Evolutionary conservation across 2,329 filamentous ascomycete species (phyloP).

Genomic region (Paraconiothyrium brasiliense): DNA sequence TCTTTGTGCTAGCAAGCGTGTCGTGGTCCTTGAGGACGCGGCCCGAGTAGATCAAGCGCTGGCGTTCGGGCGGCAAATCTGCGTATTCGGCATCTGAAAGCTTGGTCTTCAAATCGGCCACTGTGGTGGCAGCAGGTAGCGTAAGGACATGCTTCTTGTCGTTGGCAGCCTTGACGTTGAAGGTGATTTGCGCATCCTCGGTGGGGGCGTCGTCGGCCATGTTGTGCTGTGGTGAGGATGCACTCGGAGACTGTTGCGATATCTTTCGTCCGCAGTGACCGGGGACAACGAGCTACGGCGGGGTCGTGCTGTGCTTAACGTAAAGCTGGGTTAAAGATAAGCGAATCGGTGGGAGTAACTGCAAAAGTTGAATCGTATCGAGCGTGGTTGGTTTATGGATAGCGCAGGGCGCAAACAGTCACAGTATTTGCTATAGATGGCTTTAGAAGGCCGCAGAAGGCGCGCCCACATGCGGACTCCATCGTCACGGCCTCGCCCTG

Average conservation of each 20-base stretch:
- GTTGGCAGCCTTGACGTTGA: constrained; percentile 97
- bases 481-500: constrained; percentile 10
- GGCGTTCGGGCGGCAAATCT: constrained; percentile 84
- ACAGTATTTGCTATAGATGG: constrained; percentile 25
- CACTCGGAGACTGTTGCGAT: constrained; percentile 2
- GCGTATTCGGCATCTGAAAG: constrained; percentile 83
- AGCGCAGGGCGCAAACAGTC: constrained; percentile 3
- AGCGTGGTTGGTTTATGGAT: constrained; percentile 14
- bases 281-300: constrained; percentile 14
- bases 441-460: constrained; percentile 43
- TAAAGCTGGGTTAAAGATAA: constrained; percentile 6
- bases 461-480: constrained; percentile 7
- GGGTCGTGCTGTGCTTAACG: constrained; percentile 4
- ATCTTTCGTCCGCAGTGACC: constrained; percentile 20
- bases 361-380: neutral
- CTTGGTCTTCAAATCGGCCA: constrained; percentile 89
- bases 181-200: constrained; percentile 82
- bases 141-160: constrained; percentile 87
- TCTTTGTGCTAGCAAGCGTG: constrained; percentile 84
- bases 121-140: constrained; percentile 77
- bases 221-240: constrained; percentile 26
- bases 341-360: neutral
- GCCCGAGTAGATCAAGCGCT: constrained; percentile 96
- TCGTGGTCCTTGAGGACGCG: constrained; percentile 96
- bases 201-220: constrained; percentile 73